Conservation (phyloP, 2,329 filamentous ascomycete genomes). For the Whalleya microplaca region DNA sequence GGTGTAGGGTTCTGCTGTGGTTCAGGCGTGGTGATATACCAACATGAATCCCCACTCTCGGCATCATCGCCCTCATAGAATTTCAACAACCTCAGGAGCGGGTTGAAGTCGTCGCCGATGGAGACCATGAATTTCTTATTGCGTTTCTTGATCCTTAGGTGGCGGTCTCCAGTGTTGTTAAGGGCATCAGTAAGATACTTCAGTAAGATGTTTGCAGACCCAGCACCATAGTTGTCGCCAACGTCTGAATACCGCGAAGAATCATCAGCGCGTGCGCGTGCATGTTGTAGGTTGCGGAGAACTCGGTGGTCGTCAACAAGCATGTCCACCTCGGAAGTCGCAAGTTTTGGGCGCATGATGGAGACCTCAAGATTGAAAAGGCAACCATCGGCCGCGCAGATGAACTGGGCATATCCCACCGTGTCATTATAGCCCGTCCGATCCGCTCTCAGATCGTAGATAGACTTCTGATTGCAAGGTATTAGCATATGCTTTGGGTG, state of each 20-base stretch:
- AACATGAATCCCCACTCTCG: conserved; percentile 45
- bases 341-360: conserved; percentile 48
- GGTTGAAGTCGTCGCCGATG: conserved; percentile 54
- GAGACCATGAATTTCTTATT: conserved; percentile 61
- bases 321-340: conserved; percentile 44
- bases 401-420: conserved; percentile 25
- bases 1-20: conserved; percentile 41
- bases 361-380: conserved; percentile 53
- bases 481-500: conserved; percentile 37
- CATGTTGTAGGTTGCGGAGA: conserved; percentile 41
- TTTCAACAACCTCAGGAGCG: conserved; percentile 53
- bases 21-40: conserved; percentile 39
- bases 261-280: conserved; percentile 47
- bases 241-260: conserved; percentile 52
- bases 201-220: conserved; percentile 51
- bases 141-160: conserved; percentile 55
- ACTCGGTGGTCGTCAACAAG: conserved; percentile 53
- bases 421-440: conserved; percentile 15
- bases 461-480: conserved; percentile 15
- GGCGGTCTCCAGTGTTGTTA: conserved; percentile 37
- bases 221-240: conserved; percentile 43
- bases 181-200: conserved; percentile 57
- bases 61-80: conserved; percentile 48
- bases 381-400: conserved; percentile 33
- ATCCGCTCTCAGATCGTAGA: conserved; percentile 9